A percentile compares a stretch with the other conserved stretches of the same genome.
These are phyloP conservation scores for Xylaria sp. DNA, from an alignment of 2,329 filamentous ascomycete genomes.

Conservation along the genomic window DNA sequence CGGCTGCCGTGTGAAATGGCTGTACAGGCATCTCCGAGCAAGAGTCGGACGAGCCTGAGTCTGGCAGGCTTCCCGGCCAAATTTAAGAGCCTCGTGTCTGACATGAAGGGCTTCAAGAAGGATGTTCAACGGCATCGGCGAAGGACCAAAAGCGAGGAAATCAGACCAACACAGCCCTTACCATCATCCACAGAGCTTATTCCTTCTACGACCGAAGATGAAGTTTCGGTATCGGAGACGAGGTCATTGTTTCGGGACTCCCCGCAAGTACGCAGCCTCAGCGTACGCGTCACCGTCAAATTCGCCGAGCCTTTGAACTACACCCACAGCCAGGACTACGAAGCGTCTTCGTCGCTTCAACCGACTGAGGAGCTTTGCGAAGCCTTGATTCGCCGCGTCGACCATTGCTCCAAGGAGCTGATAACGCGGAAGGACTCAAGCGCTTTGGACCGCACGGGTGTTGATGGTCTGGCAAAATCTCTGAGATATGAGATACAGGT, in stretches of 20 bases:
- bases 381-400: conserved; percentile 55
- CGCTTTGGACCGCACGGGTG: conserved; percentile 50
- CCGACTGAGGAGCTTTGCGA: conserved; percentile 55
- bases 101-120: conserved; percentile 36
- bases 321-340: conserved; percentile 53
- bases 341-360: conserved; percentile 51
- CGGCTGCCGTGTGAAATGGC: conserved; percentile 22
- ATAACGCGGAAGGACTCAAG: conserved; percentile 58
- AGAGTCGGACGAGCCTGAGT: conserved; percentile 28
- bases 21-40: conserved; percentile 23
- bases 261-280: conserved; percentile 40
- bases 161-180: conserved; percentile 10
- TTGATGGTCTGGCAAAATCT: conserved; percentile 48
- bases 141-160: conserved; percentile 28
- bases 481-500: conserved; percentile 57
- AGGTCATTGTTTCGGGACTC: conserved; percentile 27
- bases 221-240: conserved; percentile 13
- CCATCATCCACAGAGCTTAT: conserved; percentile 11
- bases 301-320: conserved; percentile 53
- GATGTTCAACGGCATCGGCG: conserved; percentile 27
- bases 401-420: conserved; percentile 58
- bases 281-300: conserved; percentile 51
- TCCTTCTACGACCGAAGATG: conserved; percentile 2
- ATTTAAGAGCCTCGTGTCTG: conserved; percentile 37
- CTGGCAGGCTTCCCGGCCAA: conserved; percentile 33